Percentiles rank a stretch among this genome's conserved stretches.
These are phyloP conservation scores for Stagonosporopsis chrysanthemi DNA, from an alignment of 2,329 filamentous ascomycete species.

Conservation along the genomic window DNA sequence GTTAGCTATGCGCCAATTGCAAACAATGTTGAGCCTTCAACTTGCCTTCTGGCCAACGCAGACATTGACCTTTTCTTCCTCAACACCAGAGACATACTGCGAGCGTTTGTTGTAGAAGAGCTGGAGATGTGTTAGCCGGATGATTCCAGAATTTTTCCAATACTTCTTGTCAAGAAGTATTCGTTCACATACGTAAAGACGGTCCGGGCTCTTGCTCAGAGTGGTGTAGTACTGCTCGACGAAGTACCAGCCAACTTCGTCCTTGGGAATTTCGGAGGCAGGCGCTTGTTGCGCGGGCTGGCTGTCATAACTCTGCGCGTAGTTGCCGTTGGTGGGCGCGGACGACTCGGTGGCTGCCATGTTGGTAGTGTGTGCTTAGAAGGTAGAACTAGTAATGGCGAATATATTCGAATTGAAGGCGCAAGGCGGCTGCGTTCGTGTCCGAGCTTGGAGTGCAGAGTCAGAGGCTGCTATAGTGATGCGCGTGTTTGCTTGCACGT, in stretches of 20 bases:
- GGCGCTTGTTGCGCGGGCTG: conserved; percentile 39
- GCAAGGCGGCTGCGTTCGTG: conserved; percentile 13
- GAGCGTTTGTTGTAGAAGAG: conserved; percentile 97
- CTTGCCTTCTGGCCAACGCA: conserved; percentile 86
- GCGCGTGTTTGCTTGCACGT: conserved; percentile 21
- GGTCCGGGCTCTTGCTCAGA: conserved; percentile 90
- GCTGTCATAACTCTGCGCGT: conserved; percentile 54
- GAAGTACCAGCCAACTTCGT: conserved; percentile 99
- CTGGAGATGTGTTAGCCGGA: conserved; percentile 47
- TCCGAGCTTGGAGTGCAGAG: conserved; percentile 14
- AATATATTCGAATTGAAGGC: conserved; percentile 8
- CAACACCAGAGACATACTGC: conserved; percentile 90
- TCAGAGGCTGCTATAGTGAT: conserved; percentile 16
- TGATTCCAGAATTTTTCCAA: background rate
- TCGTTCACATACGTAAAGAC: conserved; percentile 70
- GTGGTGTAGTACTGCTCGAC: conserved; percentile 99
- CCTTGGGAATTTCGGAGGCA: conserved; percentile 69
- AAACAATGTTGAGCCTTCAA: conserved; percentile 20
- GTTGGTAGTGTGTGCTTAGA: conserved; percentile 26
- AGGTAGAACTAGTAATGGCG: conserved; percentile 2
- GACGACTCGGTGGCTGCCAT: conserved; percentile 48
- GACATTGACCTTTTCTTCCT: conserved; percentile 87
- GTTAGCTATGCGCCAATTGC: conserved; percentile 7
- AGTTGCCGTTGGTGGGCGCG: conserved; percentile 58
- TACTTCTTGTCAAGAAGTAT: background rate